phyloP scores from a whole-genome alignment of 2,329 filamentous ascomycete genomes.

The Calonectria ilicicola region DNA sequence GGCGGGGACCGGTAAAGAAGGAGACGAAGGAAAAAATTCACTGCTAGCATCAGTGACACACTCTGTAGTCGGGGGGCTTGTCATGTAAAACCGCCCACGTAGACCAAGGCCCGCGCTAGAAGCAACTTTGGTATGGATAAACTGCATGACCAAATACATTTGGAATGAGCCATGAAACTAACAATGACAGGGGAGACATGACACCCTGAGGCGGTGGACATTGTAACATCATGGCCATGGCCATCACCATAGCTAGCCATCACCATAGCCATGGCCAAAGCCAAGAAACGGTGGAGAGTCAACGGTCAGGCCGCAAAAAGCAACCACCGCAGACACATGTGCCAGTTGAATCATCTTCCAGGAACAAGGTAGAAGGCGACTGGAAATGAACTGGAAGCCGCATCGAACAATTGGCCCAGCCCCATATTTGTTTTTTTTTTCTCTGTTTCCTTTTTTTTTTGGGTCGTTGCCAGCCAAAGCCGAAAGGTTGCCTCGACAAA shows the following conservation, averaged over 20 bases:
- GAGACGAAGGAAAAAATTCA: neutral
- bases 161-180: neutral
- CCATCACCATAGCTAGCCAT: too few species aligned
- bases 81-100: constrained; percentile 2
- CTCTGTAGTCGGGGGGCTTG: neutral
- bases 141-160: neutral
- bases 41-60: neutral
- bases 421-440: neutral
- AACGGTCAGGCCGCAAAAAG: neutral
- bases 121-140: constrained; percentile 2
- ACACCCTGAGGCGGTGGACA: constrained; percentile 2
- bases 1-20: neutral
- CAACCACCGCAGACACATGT: neutral
- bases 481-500: neutral
- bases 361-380: neutral
- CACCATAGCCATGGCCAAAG: too few species aligned
- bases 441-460: neutral
- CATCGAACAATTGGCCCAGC: neutral
- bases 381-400: neutral
- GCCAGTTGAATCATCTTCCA: constrained; percentile 3
- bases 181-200: neutral
- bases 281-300: neutral
- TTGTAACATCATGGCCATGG: neutral
- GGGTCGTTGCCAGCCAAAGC: neutral
- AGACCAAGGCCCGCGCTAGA: constrained; percentile 1